Evolutionary conservation across 495 filamentous ascomycete species (phyloP).

Genomic region (Haplographium delicatum): DNA sequence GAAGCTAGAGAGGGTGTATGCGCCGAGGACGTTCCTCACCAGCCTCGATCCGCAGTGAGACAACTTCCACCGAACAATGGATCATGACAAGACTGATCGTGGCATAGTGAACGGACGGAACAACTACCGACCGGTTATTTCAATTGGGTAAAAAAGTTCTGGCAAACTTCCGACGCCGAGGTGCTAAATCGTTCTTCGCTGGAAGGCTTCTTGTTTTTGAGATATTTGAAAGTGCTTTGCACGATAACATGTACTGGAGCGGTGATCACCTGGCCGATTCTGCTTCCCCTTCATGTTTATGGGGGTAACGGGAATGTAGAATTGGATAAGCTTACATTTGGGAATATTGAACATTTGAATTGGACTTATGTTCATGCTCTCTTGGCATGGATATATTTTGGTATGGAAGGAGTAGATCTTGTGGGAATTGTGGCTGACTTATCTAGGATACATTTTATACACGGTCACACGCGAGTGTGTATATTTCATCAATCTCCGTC

Average conservation of each 20-base stretch:
- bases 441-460: slow-evolving; percentile 72
- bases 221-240: slow-evolving; percentile 70
- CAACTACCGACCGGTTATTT: slow-evolving; percentile 60
- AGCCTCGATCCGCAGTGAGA: slow-evolving; percentile 56
- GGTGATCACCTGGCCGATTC: slow-evolving; percentile 74
- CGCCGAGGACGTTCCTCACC: slow-evolving; percentile 80
- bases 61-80: not conserved
- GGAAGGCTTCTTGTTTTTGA: slow-evolving; percentile 83
- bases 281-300: slow-evolving; percentile 82
- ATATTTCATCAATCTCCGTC: slow-evolving; percentile 90
- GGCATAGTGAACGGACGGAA: slow-evolving; percentile 61
- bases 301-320: slow-evolving; percentile 61
- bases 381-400: slow-evolving; percentile 71
- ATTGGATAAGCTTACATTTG: slow-evolving; percentile 72
- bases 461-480: slow-evolving; percentile 87
- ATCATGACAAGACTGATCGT: slow-evolving; percentile 2
- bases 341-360: slow-evolving; percentile 56
- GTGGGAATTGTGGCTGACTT: not conserved
- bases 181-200: slow-evolving; percentile 83
- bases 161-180: slow-evolving; percentile 72
- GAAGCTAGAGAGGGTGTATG: slow-evolving; percentile 70
- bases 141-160: slow-evolving; percentile 73
- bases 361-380: slow-evolving; percentile 76
- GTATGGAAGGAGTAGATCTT: slow-evolving; percentile 40
- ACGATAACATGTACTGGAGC: slow-evolving; percentile 72